Evolutionary conservation across 768 basidiomycete species (phyloP), one percentile per base, ranked within the genome.

Genomic region (Rhizopogon salebrosus): DNA sequence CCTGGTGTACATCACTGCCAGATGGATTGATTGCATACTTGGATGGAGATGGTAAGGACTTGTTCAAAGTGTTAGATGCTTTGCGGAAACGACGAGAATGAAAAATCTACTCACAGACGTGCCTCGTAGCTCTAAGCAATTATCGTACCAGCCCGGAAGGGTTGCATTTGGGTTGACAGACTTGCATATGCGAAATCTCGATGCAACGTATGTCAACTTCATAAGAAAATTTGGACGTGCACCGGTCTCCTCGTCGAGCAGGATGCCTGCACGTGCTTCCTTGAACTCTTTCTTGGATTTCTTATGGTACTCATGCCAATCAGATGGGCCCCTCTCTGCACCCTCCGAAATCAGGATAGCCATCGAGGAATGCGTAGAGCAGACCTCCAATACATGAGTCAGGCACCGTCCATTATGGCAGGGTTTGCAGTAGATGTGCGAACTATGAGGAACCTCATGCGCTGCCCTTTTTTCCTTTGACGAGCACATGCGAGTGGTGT

Each of bases 131-230:
- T 62, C 62, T 38, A 52, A 52, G 45, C 60, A 63, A 50, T 62
- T 60, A 54, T 90, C 87, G 58, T 89, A 89, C 79, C 81, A 89
- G 3, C 87, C 88, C 20, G 65, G 63, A 39, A 62, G 66, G n/a
- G 75, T 69, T 29, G 65, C 65, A 7, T 66, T 58, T 8, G 57
- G 38, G 55, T 77, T 76, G 14, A 76, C 51, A 2, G 85, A 79
- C 39, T 69, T 75, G 61, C 81, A 83, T 34, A 66, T 66, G 8
- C 56, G 59, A 57, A 79, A 87, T 20, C 67, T 70, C 49, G 71
- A 63, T 9, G 87, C 81, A 20, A 77, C 67, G 40, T 78, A 62
- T 5, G 70, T 69, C 26, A 84, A 72, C 43, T 75, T 59, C 61
- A 68, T 55, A 38, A 57, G 52, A 53, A 59, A 41, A 67, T 72